Evolutionary conservation across 805 yeast genomes (phyloP).

Genomic region (Cyberlindnera mississippiensis): DNA sequence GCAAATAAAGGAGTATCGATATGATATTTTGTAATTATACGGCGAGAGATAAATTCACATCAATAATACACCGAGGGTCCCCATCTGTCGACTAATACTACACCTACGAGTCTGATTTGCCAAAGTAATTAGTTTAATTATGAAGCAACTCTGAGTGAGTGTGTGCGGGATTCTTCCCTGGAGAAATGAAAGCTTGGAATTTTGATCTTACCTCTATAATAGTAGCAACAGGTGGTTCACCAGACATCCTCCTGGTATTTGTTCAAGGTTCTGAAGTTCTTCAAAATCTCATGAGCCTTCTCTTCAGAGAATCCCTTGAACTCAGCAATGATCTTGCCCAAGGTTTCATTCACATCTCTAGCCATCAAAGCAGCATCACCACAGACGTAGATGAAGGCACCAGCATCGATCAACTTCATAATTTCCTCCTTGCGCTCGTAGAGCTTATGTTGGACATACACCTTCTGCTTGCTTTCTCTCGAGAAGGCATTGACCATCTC

Average conservation of each 20-base stretch:
- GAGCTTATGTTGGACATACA: constrained; percentile 83
- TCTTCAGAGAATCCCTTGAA: constrained; percentile 61
- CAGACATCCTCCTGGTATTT: constrained; percentile 97
- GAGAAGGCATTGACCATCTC: constrained; percentile 83
- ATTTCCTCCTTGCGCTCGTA: constrained; percentile 45
- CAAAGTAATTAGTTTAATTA: too few species aligned
- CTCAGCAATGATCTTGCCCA: constrained; percentile 57
- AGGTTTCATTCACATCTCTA: constrained; percentile 76
- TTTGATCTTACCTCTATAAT: too few species aligned
- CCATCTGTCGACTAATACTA: too few species aligned
- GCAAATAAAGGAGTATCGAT: too few species aligned
- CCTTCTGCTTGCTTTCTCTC: constrained; percentile 60
- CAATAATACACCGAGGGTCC: too few species aligned
- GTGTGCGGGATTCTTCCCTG: too few species aligned
- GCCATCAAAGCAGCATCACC: constrained; percentile 98
- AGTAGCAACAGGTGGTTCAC: constrained; percentile 38
- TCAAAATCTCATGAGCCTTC: constrained; percentile 72
- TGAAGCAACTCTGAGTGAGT: too few species aligned
- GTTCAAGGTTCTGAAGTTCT: constrained; percentile 76
- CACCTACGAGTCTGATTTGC: too few species aligned
- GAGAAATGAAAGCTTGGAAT: too few species aligned
- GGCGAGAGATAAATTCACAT: too few species aligned
- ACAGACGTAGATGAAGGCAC: constrained; percentile 91
- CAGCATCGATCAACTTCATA: constrained; percentile 47
- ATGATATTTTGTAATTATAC: too few species aligned